Base-by-base conservation (phyloP, 805 yeast genomes). In the Suhomyces tanzawaensis region DNA sequence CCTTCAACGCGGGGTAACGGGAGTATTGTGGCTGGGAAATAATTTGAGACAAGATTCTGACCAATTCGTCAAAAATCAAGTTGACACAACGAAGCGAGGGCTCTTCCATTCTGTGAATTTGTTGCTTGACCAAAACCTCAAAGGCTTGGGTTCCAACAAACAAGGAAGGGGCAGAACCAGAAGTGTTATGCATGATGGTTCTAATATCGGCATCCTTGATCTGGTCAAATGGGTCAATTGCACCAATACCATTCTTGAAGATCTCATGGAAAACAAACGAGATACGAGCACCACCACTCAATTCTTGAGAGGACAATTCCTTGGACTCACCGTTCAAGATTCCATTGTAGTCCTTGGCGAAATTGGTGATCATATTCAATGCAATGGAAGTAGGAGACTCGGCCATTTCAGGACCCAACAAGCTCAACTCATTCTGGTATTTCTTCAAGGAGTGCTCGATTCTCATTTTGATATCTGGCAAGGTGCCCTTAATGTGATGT, bases 81-180 rank as follows among this genome's bases (percentile, higher is more conserved):
- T 85, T 80, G 45, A 90, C 89, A 71, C 97, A 87, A 53, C 95
- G 81, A 42, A 86, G 52, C 3, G 93, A 71, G 9, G 99, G 99
- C 53, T 91, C 97, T 66, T 90, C 96, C 69, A 93, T 88, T 63
- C 98, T 80, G 53, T 75, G 81, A 49, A 91, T 90, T 32, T 57
- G 62, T 41, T 57, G 62, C 37, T 46, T 44, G 16, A 46, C 50
- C 45, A 46, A 77, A 14, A 90, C 95, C 62, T 93, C 99, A 62
- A 91, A 91, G 0, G 97, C 97, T 53, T 88, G 93, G 7, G 98
- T 91, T 17, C 98, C 98, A 44, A 91, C 98, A 68, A 91, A 91
- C 53, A 91, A 71, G 4, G 96, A 86, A 11, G 99, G 98, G 2
- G 98, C 62, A 23, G 96, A 84, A 55, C 99, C 99, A 7, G 96